These are phyloP conservation scores for Kwoniella dejecticola DNA, from an alignment of 768 basidiomycete species.

Conservation along the genomic window DNA sequence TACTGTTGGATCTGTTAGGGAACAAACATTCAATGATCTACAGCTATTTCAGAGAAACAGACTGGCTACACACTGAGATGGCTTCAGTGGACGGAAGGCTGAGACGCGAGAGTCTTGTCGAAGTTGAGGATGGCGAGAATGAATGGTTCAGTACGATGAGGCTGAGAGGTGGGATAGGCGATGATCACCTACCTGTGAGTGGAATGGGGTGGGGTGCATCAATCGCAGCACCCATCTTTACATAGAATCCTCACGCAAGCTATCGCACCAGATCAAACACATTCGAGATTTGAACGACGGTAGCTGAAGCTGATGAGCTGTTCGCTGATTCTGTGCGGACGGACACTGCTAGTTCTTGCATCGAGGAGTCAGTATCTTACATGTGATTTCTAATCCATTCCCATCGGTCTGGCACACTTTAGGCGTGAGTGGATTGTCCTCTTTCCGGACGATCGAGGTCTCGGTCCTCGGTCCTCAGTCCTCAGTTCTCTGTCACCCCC, in stretches of 20 bases:
- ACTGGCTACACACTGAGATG: constrained; percentile 87
- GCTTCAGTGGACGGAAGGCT: constrained; percentile 71
- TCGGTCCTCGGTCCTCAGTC: too few relatives aligned
- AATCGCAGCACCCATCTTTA: too few relatives aligned
- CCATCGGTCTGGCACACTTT: constrained; percentile 86
- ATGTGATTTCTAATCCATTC: constrained; percentile 86
- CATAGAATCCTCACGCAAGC: too few relatives aligned
- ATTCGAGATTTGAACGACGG: too few relatives aligned
- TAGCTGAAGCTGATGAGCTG: too few relatives aligned
- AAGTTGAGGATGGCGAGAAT: constrained; percentile 32
- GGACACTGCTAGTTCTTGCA: constrained; percentile 72
- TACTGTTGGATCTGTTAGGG: constrained; percentile 90
- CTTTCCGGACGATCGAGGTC: too few relatives aligned
- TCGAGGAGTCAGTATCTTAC: constrained; percentile 81
- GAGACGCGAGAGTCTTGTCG: constrained; percentile 66
- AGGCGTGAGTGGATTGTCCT: constrained; percentile 59
- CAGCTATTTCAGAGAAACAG: constrained; percentile 82
- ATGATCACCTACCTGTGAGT: constrained; percentile 80
- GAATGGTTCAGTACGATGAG: constrained; percentile 42
- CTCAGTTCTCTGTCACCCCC: too few relatives aligned
- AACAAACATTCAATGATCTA: constrained; percentile 71
- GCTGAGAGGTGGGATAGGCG: constrained; percentile 64
- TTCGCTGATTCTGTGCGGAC: too few relatives aligned
- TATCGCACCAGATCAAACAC: too few relatives aligned
- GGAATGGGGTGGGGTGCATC: too few relatives aligned